Evolutionary conservation across 2,329 filamentous ascomycete species (phyloP).

Genomic region (Tolypocladium cylindrosporum): DNA sequence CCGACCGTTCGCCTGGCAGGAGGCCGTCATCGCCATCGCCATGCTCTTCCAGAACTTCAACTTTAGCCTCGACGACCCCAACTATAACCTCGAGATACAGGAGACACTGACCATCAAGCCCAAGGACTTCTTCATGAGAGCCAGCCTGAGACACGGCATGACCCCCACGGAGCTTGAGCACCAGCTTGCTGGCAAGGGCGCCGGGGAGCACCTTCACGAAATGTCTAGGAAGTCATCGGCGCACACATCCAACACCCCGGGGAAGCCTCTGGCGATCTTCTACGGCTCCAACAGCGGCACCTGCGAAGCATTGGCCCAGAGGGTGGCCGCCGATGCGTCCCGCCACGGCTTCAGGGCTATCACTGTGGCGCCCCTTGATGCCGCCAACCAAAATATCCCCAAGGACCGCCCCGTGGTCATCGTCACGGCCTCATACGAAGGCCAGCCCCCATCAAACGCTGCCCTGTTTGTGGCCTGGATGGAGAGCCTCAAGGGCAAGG

Average conservation of each 20-base stretch:
- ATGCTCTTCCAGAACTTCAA: slow-evolving; percentile 64
- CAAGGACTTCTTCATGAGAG: slow-evolving; percentile 52
- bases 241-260: slow-evolving; percentile 3
- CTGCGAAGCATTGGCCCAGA: slow-evolving; percentile 58
- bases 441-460: slow-evolving; percentile 64
- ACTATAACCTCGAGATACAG: slow-evolving; percentile 45
- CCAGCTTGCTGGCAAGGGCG: slow-evolving; percentile 25
- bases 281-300: slow-evolving; percentile 70
- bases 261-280: slow-evolving; percentile 49
- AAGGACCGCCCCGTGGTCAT: slow-evolving; percentile 53
- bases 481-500: slow-evolving; percentile 36
- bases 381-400: slow-evolving; percentile 49
- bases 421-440: slow-evolving; percentile 64
- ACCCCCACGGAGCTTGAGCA: slow-evolving; percentile 36
- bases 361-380: slow-evolving; percentile 47
- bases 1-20: slow-evolving; percentile 65
- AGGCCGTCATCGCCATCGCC: slow-evolving; percentile 51
- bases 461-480: slow-evolving; percentile 60
- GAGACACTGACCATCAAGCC: slow-evolving; percentile 54
- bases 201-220: slow-evolving; percentile 3
- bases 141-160: slow-evolving; percentile 39
- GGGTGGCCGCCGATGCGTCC: slow-evolving; percentile 48
- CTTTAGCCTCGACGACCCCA: slow-evolving; percentile 50
- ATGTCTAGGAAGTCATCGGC: not conserved
- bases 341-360: slow-evolving; percentile 48